Evolutionary conservation across 192 early-diverging fungal species (phyloP).

Genomic region (Cladochytrium replicatum): DNA sequence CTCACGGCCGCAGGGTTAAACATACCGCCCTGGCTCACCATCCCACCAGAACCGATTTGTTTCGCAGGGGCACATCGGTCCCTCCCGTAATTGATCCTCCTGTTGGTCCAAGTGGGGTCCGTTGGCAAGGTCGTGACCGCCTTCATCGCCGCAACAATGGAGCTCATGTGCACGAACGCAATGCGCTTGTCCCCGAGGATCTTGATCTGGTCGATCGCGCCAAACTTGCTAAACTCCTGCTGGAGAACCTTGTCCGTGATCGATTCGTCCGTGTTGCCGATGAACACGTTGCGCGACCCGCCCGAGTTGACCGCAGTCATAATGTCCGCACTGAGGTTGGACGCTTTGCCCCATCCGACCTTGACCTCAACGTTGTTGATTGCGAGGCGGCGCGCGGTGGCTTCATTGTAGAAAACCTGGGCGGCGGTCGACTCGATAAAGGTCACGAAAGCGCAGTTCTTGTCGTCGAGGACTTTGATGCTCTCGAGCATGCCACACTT

Average conservation of each 20-base stretch:
- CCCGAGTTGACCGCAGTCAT: slow-evolving; percentile 53
- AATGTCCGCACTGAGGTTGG: slow-evolving; percentile 36
- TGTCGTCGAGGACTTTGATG: slow-evolving; percentile 61
- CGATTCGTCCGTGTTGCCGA: slow-evolving; percentile 61
- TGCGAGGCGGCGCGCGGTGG: slow-evolving; percentile 31
- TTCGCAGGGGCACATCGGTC: slow-evolving; percentile 59
- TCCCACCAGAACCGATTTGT: not conserved
- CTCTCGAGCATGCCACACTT: slow-evolving; percentile 59
- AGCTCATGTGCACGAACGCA: slow-evolving; percentile 76
- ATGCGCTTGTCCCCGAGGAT: slow-evolving; percentile 64
- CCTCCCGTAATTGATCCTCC: slow-evolving; percentile 69
- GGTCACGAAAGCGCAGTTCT: slow-evolving; percentile 71
- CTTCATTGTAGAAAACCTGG: slow-evolving; percentile 46
- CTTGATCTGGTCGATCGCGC: slow-evolving; percentile 61
- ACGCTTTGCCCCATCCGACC: slow-evolving; percentile 68
- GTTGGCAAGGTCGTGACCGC: slow-evolving; percentile 54
- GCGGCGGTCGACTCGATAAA: slow-evolving; percentile 65
- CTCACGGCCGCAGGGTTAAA: not conserved
- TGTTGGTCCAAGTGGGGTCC: slow-evolving; percentile 43
- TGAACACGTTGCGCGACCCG: slow-evolving; percentile 72
- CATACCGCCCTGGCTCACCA: not conserved
- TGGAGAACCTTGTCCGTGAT: slow-evolving; percentile 39
- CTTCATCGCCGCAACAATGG: slow-evolving; percentile 58
- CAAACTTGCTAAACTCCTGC: slow-evolving; percentile 58
- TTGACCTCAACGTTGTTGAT: slow-evolving; percentile 53